These are phyloP conservation scores for Trichoderma sp. DNA, from an alignment of 2,329 filamentous ascomycete species.

Conservation along the genomic window DNA sequence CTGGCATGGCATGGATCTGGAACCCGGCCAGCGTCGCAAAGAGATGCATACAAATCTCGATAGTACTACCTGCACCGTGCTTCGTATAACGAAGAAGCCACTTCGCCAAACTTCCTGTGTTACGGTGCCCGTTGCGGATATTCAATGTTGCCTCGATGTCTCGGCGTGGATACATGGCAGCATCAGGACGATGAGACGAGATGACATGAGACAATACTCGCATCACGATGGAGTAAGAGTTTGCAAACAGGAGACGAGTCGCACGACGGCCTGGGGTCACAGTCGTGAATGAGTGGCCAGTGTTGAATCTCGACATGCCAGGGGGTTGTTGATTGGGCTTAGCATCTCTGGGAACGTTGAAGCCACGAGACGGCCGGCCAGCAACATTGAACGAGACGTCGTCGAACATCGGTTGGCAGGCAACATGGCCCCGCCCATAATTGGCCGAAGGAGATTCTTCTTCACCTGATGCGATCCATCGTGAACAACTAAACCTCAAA, in stretches of 20 bases:
- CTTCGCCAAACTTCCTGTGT: background rate
- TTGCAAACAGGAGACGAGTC: background rate
- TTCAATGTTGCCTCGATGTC: constrained; percentile 7
- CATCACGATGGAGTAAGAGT: background rate
- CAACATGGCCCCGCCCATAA: background rate
- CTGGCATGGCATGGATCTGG: background rate
- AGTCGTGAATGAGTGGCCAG: background rate
- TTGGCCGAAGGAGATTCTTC: background rate
- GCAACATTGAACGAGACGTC: background rate
- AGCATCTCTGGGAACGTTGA: constrained; percentile 6
- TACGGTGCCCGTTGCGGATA: background rate
- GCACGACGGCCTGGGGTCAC: constrained; percentile 1
- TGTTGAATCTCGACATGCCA: background rate
- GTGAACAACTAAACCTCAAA: background rate
- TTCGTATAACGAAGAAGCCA: background rate
- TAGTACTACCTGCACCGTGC: background rate
- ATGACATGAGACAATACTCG: constrained; percentile 6
- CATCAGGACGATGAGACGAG: background rate
- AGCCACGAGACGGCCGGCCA: constrained; percentile 1
- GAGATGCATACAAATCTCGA: background rate
- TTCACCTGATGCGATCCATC: background rate
- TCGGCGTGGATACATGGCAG: background rate
- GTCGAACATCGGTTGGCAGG: background rate
- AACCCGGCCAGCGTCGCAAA: background rate
- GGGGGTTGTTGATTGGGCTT: background rate